These are phyloP conservation scores for Thelonectria rubi DNA, from an alignment of 2,329 filamentous ascomycete genomes.

Conservation along the genomic window DNA sequence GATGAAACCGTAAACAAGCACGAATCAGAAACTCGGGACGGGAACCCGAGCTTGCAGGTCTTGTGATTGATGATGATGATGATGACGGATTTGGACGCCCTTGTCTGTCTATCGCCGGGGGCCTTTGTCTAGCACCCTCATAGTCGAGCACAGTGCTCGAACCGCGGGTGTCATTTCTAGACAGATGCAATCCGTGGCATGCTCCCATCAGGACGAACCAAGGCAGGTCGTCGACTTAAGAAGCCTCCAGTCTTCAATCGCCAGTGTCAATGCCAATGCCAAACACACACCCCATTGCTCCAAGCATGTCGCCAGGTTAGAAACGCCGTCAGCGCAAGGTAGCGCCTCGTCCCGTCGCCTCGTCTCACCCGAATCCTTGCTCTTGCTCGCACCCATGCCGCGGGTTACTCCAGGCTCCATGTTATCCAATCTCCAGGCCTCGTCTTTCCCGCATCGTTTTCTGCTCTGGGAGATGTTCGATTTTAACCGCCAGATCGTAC, in stretches of 20 bases:
- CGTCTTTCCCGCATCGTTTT: neutral
- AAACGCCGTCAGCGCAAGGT: constrained; percentile 32
- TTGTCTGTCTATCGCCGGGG: constrained; percentile 27
- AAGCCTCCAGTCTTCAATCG: constrained; percentile 12
- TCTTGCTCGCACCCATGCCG: neutral
- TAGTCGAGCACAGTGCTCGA: constrained; percentile 30
- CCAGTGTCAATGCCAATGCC: constrained; percentile 5
- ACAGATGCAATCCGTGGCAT: neutral
- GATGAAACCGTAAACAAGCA: constrained; percentile 17
- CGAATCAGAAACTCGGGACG: constrained; percentile 19
- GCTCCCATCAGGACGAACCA: neutral
- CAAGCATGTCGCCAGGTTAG: constrained; percentile 14
- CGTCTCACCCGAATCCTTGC: constrained; percentile 33
- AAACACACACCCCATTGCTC: constrained; percentile 10
- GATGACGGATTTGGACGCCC: constrained; percentile 29
- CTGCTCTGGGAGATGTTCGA: neutral
- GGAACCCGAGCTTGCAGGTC: constrained; percentile 18
- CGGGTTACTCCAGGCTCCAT: constrained; percentile 1
- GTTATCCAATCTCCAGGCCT: neutral
- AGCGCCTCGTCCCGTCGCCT: constrained; percentile 33
- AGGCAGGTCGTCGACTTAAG: constrained; percentile 3
- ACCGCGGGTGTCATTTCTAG: constrained; percentile 29
- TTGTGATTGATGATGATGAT: constrained; percentile 26
- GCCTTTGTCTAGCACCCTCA: neutral
- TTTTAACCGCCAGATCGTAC: neutral